phyloP scores from a whole-genome alignment of 2,329 filamentous ascomycete genomes.

The Chrysoporthe puriensis region DNA sequence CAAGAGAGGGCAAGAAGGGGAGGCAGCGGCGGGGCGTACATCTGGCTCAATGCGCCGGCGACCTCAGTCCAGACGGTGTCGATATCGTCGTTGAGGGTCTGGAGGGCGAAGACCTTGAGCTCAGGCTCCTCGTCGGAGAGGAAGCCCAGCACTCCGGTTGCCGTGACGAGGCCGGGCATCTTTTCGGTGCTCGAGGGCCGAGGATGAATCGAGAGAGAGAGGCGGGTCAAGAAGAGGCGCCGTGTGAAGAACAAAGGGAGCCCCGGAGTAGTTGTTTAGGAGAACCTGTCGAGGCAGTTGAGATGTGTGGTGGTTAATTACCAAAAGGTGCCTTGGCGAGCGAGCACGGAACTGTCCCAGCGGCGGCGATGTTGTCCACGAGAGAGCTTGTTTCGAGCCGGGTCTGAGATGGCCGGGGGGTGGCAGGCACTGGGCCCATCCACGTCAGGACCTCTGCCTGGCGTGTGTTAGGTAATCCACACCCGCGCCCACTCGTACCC shows the following conservation, averaged over 20 bases:
- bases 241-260: neutral
- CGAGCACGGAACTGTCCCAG: neutral
- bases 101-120: slow-evolving; percentile 91
- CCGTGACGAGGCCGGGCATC: slow-evolving; percentile 94
- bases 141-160: slow-evolving; percentile 92
- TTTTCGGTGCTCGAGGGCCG: slow-evolving; percentile 35
- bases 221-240: neutral
- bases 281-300: neutral
- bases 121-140: slow-evolving; percentile 92
- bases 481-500: neutral
- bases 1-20: slow-evolving; percentile 7
- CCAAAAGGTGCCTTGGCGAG: neutral
- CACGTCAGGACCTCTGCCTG: slow-evolving; percentile 14
- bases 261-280: neutral
- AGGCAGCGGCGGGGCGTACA: slow-evolving; percentile 58
- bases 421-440: slow-evolving; percentile 8
- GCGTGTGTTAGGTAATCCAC: slow-evolving; percentile 8
- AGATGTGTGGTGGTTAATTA: slow-evolving; percentile 1
- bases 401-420: neutral
- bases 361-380: slow-evolving; percentile 8
- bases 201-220: slow-evolving; percentile 10
- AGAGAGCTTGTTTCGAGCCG: neutral
- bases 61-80: slow-evolving; percentile 98
- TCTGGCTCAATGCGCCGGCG: slow-evolving; percentile 86
- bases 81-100: slow-evolving; percentile 94